Conservation (phyloP, 2,329 filamentous ascomycete species). For the Ophiostoma pallidulum region DNA sequence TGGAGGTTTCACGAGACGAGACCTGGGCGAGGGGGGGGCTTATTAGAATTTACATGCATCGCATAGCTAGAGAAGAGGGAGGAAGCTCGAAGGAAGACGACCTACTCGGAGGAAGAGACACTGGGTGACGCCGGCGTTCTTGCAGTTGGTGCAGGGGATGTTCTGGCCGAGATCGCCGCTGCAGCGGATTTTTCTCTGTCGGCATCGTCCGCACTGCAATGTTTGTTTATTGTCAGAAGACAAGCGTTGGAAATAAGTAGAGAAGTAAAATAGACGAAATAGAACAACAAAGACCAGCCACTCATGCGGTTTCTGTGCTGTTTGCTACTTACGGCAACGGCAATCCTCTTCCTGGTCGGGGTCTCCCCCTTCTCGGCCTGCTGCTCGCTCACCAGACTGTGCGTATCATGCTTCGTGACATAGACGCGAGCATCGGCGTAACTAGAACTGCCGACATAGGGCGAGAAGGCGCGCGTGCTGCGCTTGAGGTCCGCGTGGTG, state of each 20-base stretch:
- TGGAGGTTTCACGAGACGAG: conserved; percentile 9
- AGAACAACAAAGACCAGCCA: neutral
- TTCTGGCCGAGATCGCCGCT: conserved; percentile 74
- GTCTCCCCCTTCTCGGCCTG: conserved; percentile 32
- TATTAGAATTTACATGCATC: too few species aligned
- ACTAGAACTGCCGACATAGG: conserved; percentile 24
- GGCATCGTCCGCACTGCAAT: conserved; percentile 71
- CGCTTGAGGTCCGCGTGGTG: conserved; percentile 27
- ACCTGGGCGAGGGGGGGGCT: neutral
- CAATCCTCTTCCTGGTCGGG: conserved; percentile 47
- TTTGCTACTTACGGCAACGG: conserved; percentile 45
- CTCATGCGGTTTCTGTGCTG: neutral
- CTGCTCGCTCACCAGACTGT: conserved; percentile 31
- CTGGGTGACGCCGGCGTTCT: conserved; percentile 56
- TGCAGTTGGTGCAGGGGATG: conserved; percentile 76
- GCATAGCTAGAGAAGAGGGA: too few species aligned
- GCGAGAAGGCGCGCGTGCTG: conserved; percentile 33
- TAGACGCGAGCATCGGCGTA: conserved; percentile 30
- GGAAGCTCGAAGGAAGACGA: neutral
- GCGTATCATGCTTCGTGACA: conserved; percentile 18
- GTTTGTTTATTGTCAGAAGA: neutral
- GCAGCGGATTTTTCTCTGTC: conserved; percentile 90
- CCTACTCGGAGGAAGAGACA: conserved; percentile 76
- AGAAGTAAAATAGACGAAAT: conserved; percentile 1
- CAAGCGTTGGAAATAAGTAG: neutral